Conservation (phyloP, 306 rosid species). For the Castanea crenata region DNA sequence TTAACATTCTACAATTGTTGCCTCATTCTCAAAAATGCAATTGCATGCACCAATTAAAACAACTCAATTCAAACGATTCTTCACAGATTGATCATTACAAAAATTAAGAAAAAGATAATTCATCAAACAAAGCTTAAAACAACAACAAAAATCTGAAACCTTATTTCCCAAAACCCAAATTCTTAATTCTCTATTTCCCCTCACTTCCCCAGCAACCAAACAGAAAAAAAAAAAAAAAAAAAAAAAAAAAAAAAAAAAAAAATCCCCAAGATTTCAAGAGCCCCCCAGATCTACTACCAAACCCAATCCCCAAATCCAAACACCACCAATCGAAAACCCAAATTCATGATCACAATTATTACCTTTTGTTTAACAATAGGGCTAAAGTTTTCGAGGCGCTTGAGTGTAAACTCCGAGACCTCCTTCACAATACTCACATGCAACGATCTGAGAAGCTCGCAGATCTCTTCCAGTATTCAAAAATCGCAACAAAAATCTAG, state of each 20-base stretch:
- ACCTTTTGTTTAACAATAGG: constrained; percentile 98
- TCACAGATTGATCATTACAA: neutral
- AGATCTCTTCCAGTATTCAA: constrained; percentile 50
- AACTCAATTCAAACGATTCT: neutral
- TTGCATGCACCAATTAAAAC: neutral
- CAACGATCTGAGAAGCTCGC: constrained; percentile 80
- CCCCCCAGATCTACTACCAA: constrained; percentile 30
- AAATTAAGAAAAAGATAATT: neutral
- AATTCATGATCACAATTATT: constrained; percentile 3
- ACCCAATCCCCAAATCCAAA: constrained; percentile 18
- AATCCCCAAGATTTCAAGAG: neutral
- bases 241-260: neutral
- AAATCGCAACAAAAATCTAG: no score
- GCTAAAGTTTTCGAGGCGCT: constrained; percentile 85
- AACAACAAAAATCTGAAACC: neutral
- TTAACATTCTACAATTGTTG: neutral
- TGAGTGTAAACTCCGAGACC: constrained; percentile 73
- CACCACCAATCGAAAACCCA: neutral
- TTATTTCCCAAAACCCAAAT: neutral
- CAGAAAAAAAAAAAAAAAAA: neutral
- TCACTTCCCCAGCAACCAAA: neutral
- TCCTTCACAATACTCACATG: constrained; percentile 90
- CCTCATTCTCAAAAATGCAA: neutral
- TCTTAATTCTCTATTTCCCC: constrained; percentile 1
- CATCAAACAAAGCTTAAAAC: neutral